Base-by-base conservation (phyloP, 1,284 basidiomycete genomes). In the Rhodofomes roseus region DNA sequence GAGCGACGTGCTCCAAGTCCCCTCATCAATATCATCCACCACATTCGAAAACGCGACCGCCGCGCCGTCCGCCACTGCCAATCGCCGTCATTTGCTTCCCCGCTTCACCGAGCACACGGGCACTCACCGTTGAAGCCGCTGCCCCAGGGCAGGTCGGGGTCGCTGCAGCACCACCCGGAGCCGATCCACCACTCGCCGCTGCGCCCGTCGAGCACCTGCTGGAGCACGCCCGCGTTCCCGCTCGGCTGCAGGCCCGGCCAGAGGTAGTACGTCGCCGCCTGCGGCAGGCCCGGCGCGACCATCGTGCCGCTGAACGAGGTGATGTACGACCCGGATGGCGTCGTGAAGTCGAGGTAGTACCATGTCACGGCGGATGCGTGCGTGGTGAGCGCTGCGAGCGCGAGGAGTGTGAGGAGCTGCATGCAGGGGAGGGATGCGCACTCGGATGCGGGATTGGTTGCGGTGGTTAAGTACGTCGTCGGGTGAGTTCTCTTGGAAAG, bases 121-220 rank as follows among this genome's bases (percentile, higher is more conserved):
- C 46, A 48, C 25, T 12, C 18, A 29, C 46, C 46, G 46, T 48
- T 48, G 46, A 48, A 48, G 12, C 46, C 46, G 46, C 25, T 27
- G 3, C 46, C 46, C 46, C 14, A 48, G 23, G 46, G 2, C 22
- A 48, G 25, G 27, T 12, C 27, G 4, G 46, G 46, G 25, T 48
- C 46, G 25, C 25, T 29, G 46, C 46, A 48, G 46, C 46, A 48
- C 46, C 25, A 48, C 7, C 46, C 46, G 23, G 46, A 48, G 46
- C 46, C 46, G 25, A 48, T 48, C 46, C 46, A 48, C 46, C 46
- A 48, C 46, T 48, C 46, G 11, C 46, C 46, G 46, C 46, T 48
- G 46, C 46, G 46, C 46, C 46, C 46, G 46, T 48, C 46, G 46
- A 48, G 46, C 46, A 48, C 46, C 25, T 48, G 46, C 46, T 48